These are phyloP conservation scores for Penicillium sp. DNA, from an alignment of 2,329 filamentous ascomycete species.

Conservation along the genomic window DNA sequence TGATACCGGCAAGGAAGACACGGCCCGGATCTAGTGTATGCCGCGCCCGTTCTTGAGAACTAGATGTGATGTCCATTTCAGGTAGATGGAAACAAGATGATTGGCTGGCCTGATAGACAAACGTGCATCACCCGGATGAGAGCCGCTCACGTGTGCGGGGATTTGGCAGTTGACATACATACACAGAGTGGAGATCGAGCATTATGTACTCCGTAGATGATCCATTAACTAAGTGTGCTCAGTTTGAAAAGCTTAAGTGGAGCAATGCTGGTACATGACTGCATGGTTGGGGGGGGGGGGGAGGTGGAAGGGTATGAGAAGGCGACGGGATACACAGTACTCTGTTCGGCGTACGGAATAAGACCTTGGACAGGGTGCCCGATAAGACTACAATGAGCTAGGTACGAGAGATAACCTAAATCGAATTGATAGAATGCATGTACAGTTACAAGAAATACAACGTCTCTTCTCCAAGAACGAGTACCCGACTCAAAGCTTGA, in stretches of 20 bases:
- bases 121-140: conserved; percentile 5
- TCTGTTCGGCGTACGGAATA: too few species aligned
- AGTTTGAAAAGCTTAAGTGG: too few species aligned
- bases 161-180: conserved; percentile 1
- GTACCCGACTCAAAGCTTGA: conserved; percentile 28
- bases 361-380: too few species aligned
- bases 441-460: not conserved
- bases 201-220: too few species aligned
- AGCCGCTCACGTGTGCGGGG: conserved; percentile 20
- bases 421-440: not conserved
- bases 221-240: too few species aligned
- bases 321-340: too few species aligned
- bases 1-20: conserved; percentile 8
- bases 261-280: too few species aligned
- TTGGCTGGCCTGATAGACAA: conserved; percentile 6
- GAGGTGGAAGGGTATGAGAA: too few species aligned
- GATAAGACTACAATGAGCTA: too few species aligned
- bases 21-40: conserved; percentile 1
- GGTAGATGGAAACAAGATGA: conserved; percentile 4
- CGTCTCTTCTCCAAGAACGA: conserved; percentile 32
- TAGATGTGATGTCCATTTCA: conserved; percentile 14
- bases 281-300: too few species aligned
- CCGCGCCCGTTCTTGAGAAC: conserved; percentile 2
- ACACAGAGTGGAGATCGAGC: conserved; percentile 2
- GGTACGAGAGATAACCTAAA: too few species aligned